A percentile compares a stretch with the other conserved stretches of the same genome.
These are phyloP conservation scores for Passalora sequoiae DNA, from an alignment of 2,329 filamentous ascomycete species.

Conservation along the genomic window DNA sequence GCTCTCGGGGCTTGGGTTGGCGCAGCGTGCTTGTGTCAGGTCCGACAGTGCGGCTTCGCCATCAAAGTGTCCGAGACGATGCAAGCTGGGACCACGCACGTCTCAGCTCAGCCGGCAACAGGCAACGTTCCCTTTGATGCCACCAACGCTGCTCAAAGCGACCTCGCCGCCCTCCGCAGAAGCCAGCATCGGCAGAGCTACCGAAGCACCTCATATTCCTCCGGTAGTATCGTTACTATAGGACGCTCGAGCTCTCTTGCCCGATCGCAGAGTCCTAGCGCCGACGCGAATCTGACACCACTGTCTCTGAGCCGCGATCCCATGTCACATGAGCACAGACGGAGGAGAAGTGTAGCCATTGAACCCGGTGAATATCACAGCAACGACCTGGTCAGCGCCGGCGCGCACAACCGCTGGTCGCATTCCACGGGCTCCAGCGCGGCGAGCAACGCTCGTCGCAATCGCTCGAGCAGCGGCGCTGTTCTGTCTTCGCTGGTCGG, in stretches of 20 bases:
- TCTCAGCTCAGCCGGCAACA: slow-evolving; percentile 3
- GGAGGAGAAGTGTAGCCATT: slow-evolving; percentile 40
- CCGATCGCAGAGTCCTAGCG: slow-evolving; percentile 23
- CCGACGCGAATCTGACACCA: slow-evolving; percentile 22
- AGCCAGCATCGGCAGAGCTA: slow-evolving; percentile 13
- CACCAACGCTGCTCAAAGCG: neutral
- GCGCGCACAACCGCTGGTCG: slow-evolving; percentile 55
- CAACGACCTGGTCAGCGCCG: slow-evolving; percentile 37
- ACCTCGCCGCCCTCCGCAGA: slow-evolving; percentile 1
- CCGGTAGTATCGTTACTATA: slow-evolving; percentile 39
- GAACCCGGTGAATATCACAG: slow-evolving; percentile 27
- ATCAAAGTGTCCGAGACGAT: slow-evolving; percentile 7
- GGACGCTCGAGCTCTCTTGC: slow-evolving; percentile 37
- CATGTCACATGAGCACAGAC: slow-evolving; percentile 22
- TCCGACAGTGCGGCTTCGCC: neutral
- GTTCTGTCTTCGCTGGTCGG: slow-evolving; percentile 34
- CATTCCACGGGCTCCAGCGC: slow-evolving; percentile 52
- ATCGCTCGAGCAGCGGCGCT: slow-evolving; percentile 36
- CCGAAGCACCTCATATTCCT: slow-evolving; percentile 42
- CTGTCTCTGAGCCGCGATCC: slow-evolving; percentile 23
- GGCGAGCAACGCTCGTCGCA: slow-evolving; percentile 33
- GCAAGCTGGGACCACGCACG: slow-evolving; percentile 8
- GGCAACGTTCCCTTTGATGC: slow-evolving; percentile 6
- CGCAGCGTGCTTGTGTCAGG: neutral
- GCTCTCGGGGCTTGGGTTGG: neutral